Conservation (phyloP, 2,329 filamentous ascomycete genomes). For the Penicillium sp. region DNA sequence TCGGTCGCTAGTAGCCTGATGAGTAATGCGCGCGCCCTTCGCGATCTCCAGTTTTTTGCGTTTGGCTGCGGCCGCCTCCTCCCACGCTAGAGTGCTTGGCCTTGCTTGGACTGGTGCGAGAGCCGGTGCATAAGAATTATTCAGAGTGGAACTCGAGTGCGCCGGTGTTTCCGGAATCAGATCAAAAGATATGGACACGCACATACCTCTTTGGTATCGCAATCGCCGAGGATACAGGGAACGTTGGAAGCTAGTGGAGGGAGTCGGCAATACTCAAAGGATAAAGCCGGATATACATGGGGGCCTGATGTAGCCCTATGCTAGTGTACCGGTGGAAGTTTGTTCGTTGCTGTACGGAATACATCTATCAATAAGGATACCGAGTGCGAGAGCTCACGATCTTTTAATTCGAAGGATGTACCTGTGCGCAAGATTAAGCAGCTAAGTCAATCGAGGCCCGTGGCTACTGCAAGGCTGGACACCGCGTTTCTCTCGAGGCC, state of each 20-base stretch:
- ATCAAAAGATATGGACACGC: not conserved
- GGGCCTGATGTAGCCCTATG: not conserved
- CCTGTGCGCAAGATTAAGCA: not conserved
- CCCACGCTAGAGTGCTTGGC: constrained; percentile 31
- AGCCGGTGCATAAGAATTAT: constrained; percentile 15
- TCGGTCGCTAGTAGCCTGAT: constrained; percentile 4
- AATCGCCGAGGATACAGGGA: not conserved
- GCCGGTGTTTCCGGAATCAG: not conserved
- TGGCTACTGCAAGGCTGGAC: not conserved
- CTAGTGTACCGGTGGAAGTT: not conserved
- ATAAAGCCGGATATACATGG: not conserved
- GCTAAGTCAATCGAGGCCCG: not conserved
- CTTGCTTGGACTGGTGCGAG: constrained; percentile 28
- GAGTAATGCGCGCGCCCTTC: constrained; percentile 1
- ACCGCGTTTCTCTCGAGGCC: not conserved
- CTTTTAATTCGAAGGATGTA: not conserved
- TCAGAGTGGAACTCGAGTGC: constrained; percentile 4
- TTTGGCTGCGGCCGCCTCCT: constrained; percentile 23
- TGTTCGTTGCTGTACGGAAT: not conserved
- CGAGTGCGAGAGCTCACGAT: not conserved
- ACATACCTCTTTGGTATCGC: not conserved
- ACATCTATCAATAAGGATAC: not conserved
- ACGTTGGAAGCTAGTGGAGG: not conserved
- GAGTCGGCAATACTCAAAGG: not conserved
- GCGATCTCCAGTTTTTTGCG: constrained; percentile 20